Base-by-base conservation (phyloP, 306 rosid genomes). In the Prunus davidiana region DNA sequence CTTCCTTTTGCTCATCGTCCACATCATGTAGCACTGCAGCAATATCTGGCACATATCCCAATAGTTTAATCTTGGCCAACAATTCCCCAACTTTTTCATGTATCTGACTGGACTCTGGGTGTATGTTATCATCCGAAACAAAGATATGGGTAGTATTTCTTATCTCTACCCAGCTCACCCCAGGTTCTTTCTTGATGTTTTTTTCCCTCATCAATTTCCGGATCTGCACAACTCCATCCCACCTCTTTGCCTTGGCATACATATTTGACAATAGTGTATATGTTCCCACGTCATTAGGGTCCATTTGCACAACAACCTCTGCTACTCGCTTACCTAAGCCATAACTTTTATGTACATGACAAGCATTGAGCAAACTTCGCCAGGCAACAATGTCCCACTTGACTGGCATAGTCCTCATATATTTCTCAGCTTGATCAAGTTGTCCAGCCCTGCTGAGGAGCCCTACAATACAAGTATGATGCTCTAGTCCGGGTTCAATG, bases 81-180 rank as follows among this genome's bases (percentile, higher is more conserved):
- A 84, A 72, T 25, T 77, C 84, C 24, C 46, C 22, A 3, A 84
- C 87, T 47, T 84, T 84, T 61, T 77, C 62, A 65, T 62, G 58
- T 62, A 84, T 84, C 68, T 80, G 74, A 62, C 74, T 77, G 25
- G 71, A 62, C 57, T 84, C 80, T 1, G 82, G 84, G 62, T 84
- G 84, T 1, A 25, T 73, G 28, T 57, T 68, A 72, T 80, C 84
- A 64, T 84, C 87, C 6, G 87, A 76, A 80, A 74, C 74, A 69
- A 84, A 84, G 46, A 84, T 72, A 64, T 84, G 87, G 67, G 82
- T 73, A 38, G 58, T 34, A 65, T 64, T 75, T 66, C 72, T 76
- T 67, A 84, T 80, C 72, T 80, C 84, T 45, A 84, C 78, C 84
- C 87, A 84, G 74, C 84, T 84, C 67, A 84, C 82, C 62, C 87